Evolutionary conservation across 257 asterid genomes (phyloP), one percentile per base, ranked within the genome.

Genomic region (Nicotiana paniculata): DNA sequence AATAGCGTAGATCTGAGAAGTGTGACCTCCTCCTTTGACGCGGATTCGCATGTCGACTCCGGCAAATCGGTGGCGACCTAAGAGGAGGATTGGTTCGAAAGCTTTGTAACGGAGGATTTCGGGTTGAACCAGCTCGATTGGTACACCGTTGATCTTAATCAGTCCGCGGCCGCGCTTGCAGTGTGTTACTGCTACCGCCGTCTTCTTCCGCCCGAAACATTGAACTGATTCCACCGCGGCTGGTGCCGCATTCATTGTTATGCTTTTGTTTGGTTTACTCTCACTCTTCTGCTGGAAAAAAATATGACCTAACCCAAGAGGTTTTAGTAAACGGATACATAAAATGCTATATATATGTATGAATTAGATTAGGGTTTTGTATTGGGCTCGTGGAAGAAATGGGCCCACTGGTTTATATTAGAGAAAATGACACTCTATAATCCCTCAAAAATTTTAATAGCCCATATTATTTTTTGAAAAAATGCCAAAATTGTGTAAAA

Each of bases 21-120:
- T 74, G 28, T 75, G 79, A 6, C 79, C 79, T 24, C 79, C 79
- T 24, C 79, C 79, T 51, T 75, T 75, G 1, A 75, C 79, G 2
- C 79, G 79, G 26, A 75, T 75, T 3, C 79, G n/a, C 79, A 75
- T 75, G 9, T 75, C 79, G 9, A 75, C 79, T 26, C 79, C 79
- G 2, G 79, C 63, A 24, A 75, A 75, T 0, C 79, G 39, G 11
- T 75, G 79, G 1, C 79, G 43, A 7, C 79, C 79, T 26, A 75
- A 35, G 8, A 75, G 62, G 26, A 75, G 79, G 4, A 75, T 75
- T 51, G 79, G 79, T 10, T 75, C 79, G 4, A 74, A 48, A 0
- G 79, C 79, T 74, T 74, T 74, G 79, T 15, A 74, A 0, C 79
- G 79, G 63, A 74, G 79, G 12, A 74, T 74, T 11, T 74, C 79